phyloP scores from a whole-genome alignment of 768 basidiomycete species.

The Collybia sordida region DNA sequence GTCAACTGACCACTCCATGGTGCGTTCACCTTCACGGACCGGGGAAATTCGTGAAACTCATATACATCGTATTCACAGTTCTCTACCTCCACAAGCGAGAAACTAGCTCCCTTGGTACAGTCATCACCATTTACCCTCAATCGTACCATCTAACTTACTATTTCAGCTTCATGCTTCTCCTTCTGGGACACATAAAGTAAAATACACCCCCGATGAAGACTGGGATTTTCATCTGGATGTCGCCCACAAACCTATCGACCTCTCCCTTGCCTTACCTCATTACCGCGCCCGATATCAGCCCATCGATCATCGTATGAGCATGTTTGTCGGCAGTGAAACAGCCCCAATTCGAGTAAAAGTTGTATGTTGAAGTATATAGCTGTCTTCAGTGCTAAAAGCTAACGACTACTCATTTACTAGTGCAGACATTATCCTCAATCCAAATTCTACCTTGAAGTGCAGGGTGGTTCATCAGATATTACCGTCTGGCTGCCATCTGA shows the following conservation, averaged over 20 bases:
- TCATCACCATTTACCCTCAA: not conserved
- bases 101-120: constrained; percentile 15
- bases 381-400: constrained; percentile 5
- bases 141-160: constrained; percentile 8
- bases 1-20: constrained; percentile 39
- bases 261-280: constrained; percentile 72
- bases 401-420: constrained; percentile 30
- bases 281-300: constrained; percentile 78
- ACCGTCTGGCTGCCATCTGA: constrained; percentile 81
- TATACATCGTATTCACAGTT: constrained; percentile 8
- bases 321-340: constrained; percentile 56
- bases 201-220: constrained; percentile 56
- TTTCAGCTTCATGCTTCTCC: constrained; percentile 21
- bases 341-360: constrained; percentile 69
- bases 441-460: constrained; percentile 64
- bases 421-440: constrained; percentile 55
- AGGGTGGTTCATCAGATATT: constrained; percentile 64
- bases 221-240: constrained; percentile 69
- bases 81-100: constrained; percentile 13
- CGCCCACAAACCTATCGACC: constrained; percentile 51
- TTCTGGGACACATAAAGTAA: constrained; percentile 59
- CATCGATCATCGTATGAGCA: constrained; percentile 66
- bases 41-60: constrained; percentile 5
- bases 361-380: constrained; percentile 42
- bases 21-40: constrained; percentile 15